Conservation (phyloP, 2,329 filamentous ascomycete genomes). For the Diaporthe ilicicola region DNA sequence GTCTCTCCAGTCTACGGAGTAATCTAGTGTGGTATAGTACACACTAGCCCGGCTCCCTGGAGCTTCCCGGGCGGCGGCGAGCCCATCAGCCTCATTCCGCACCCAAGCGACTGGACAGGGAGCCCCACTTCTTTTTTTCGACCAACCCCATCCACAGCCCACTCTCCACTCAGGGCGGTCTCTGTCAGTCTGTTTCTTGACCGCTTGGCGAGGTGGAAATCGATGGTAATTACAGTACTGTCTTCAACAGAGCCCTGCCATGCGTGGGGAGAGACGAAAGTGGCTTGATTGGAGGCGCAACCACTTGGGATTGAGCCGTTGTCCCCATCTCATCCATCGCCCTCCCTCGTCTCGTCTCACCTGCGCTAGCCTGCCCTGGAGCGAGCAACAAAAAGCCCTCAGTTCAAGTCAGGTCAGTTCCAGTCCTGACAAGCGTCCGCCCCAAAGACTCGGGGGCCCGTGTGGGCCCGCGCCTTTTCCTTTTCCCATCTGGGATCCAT, state of each 20-base stretch:
- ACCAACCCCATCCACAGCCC: conserved; percentile 7
- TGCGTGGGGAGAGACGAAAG: neutral
- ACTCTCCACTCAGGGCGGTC: conserved; percentile 22
- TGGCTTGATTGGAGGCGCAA: conserved; percentile 26
- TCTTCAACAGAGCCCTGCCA: neutral
- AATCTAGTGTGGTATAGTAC: no score
- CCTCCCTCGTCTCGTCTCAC: conserved; percentile 9
- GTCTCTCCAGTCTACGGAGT: neutral
- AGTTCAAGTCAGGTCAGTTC: neutral
- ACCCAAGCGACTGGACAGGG: neutral
- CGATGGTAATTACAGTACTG: neutral
- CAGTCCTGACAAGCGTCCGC: neutral
- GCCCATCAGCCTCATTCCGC: conserved; percentile 26
- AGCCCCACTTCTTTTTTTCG: conserved; percentile 14
- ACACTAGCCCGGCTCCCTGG: neutral
- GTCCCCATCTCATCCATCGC: neutral
- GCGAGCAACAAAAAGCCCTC: neutral
- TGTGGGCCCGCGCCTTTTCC: conserved; percentile 2
- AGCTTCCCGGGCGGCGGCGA: neutral
- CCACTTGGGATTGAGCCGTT: neutral
- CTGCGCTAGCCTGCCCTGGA: conserved; percentile 2
- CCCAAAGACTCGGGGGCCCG: conserved; percentile 12
- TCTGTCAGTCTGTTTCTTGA: conserved; percentile 12
- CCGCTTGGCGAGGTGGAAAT: conserved; percentile 24
- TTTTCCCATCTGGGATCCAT: neutral